Conservation (phyloP, 495 filamentous ascomycete genomes). For the Aspergillus ellipticus region DNA sequence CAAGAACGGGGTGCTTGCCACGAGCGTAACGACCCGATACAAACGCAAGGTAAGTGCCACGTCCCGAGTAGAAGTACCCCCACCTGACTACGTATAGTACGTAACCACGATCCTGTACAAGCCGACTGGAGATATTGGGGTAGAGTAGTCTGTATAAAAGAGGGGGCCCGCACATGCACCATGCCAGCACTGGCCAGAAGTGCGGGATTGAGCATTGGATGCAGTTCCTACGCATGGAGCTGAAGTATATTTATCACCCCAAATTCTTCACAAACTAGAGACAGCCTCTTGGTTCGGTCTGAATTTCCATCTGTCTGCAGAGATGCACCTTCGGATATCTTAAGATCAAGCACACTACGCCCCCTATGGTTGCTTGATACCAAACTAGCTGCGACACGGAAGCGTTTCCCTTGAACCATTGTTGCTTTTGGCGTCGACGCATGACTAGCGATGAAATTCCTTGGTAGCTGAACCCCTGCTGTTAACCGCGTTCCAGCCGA, state of each 20-base stretch:
- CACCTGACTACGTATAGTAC: slow-evolving; percentile 56
- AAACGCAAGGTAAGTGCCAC: slow-evolving; percentile 74
- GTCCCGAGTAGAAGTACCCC: background rate
- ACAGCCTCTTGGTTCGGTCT: background rate
- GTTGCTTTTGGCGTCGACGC: slow-evolving; percentile 1
- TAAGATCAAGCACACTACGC: background rate
- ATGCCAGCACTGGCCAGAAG: background rate
- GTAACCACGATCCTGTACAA: slow-evolving; percentile 98
- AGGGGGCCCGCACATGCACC: background rate
- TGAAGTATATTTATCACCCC: background rate
- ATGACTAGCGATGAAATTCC: background rate
- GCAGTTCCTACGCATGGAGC: background rate
- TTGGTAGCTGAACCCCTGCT: background rate
- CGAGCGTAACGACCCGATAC: slow-evolving; percentile 93
- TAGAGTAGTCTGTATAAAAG: slow-evolving; percentile 20
- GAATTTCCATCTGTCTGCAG: background rate
- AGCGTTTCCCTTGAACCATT: background rate
- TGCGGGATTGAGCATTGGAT: background rate
- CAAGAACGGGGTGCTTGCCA: slow-evolving; percentile 92
- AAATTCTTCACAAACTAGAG: background rate
- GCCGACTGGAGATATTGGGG: slow-evolving; percentile 57
- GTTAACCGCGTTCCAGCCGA: background rate
- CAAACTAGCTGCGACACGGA: background rate
- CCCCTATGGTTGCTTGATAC: background rate
- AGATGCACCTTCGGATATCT: background rate